Evolutionary conservation across 228 moss, liverwort and hornwort genomes (phyloP), one percentile per base, ranked within the genome.

Genomic region (Sphagnum fallax): DNA sequence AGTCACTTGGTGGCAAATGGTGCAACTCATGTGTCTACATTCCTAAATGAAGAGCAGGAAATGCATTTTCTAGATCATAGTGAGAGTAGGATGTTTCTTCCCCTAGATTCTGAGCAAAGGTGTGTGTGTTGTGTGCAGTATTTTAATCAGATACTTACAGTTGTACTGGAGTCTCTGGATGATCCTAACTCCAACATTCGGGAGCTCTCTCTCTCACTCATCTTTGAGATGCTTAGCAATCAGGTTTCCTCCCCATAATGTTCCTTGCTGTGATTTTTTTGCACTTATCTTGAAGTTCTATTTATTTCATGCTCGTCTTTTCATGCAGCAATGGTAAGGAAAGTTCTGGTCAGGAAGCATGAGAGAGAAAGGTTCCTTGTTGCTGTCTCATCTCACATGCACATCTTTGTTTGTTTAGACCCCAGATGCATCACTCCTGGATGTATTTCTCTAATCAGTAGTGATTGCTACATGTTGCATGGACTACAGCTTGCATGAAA

Each of bases 191-290:
- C 80, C 53, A 68, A 84, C 65, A 74, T 88, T 47, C 89, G 86
- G 72, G 97, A 97, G 74, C 93, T 93, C 76, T 88, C 91, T 67
- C 76, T 93, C 62, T 85, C 88, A 66, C 86, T 72, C 58, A 80
- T 87, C 69, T 81, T 84, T 69, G 91, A 97, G 78, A 86, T 97
- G 85, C 79, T 97, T 5, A 85, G 80, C 77, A 84, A 90, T 75
- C 92, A 89, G 91, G 91, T 91, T 15, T 13, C 13, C 48, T 4
- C 49, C 65, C 8, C 65, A 65, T 49, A 10, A 65, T 48, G 13
- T 5, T 9, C 47, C 49, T 49, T 18, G 12, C 53, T 67, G 51
- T 14, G 14, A 50, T 51, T 12, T 49, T 12, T 52, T 66, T 55
- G 55, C 12, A 8, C 55, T 12, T 12, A 8, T 4, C 55, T 55